These are phyloP conservation scores for Tilletia caries DNA, from an alignment of 1,284 basidiomycete species.

Conservation along the genomic window DNA sequence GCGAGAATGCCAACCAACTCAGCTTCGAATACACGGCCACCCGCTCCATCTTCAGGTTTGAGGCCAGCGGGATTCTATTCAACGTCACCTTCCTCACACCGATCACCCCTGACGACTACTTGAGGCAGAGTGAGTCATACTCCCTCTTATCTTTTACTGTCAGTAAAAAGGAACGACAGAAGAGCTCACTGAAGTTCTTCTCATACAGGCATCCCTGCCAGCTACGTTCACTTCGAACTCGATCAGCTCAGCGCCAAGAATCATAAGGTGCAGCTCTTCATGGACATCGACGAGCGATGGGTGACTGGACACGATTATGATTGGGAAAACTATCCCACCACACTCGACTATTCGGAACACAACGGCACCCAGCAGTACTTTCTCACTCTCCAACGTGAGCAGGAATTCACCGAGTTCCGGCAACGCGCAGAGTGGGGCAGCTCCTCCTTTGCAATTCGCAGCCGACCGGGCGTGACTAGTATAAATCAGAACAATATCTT, in stretches of 20 bases:
- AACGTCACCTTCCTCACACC: slow-evolving; percentile 50
- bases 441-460: slow-evolving; percentile 39
- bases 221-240: slow-evolving; percentile 47
- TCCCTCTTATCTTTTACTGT: too few species aligned
- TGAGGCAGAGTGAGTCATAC: slow-evolving; percentile 31
- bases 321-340: neutral
- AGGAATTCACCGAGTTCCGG: slow-evolving; percentile 35
- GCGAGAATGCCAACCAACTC: slow-evolving; percentile 37
- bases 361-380: neutral
- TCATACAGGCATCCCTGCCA: slow-evolving; percentile 33
- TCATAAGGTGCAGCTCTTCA: neutral
- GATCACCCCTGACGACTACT: slow-evolving; percentile 43
- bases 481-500: slow-evolving; percentile 48
- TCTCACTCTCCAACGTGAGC: too few species aligned
- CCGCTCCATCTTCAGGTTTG: slow-evolving; percentile 44
- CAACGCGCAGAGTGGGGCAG: slow-evolving; percentile 52
- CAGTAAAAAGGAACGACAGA: too few species aligned
- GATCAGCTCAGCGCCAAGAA: slow-evolving; percentile 20
- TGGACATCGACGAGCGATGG: neutral
- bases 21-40: slow-evolving; percentile 46
- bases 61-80: slow-evolving; percentile 42
- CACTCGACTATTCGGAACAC: neutral
- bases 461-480: slow-evolving; percentile 33
- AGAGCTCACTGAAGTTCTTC: neutral
- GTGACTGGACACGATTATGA: neutral